Evolutionary conservation across 768 basidiomycete species (phyloP).

Genomic region (Amanita thiersii): DNA sequence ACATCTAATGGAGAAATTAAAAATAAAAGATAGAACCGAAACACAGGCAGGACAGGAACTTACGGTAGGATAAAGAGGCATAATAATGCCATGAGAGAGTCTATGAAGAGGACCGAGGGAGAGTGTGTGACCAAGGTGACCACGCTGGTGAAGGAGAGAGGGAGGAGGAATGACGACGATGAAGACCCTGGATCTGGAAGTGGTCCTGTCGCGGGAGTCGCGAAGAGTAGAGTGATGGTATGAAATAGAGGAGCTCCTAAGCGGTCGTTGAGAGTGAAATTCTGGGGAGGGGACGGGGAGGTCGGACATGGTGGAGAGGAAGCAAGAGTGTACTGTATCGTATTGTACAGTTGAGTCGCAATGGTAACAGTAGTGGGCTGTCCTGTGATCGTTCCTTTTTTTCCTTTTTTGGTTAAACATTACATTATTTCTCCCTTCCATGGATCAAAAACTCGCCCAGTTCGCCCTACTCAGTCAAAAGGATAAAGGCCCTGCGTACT

Average conservation of each 20-base stretch:
- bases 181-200: constrained; percentile 41
- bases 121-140: constrained; percentile 48
- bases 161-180: constrained; percentile 62
- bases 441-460: constrained; percentile 64
- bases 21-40: constrained; percentile 6
- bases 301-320: constrained; percentile 31
- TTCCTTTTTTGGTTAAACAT: constrained; percentile 1
- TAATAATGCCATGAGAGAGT: constrained; percentile 58
- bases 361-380: constrained; percentile 32
- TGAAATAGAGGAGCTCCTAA: constrained; percentile 41
- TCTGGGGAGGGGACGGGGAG: constrained; percentile 24
- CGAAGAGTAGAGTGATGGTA: constrained; percentile 44
- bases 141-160: constrained; percentile 49
- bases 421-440: constrained; percentile 22
- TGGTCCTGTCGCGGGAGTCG: constrained; percentile 32
- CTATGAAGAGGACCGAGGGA: constrained; percentile 52
- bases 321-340: constrained; percentile 37
- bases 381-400: too few relatives aligned
- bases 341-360: constrained; percentile 36
- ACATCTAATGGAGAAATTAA: constrained; percentile 41
- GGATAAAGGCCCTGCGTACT: constrained; percentile 74
- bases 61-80: constrained; percentile 73
- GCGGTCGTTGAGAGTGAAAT: constrained; percentile 11
- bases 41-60: constrained; percentile 6
- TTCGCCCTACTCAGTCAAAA: constrained; percentile 65